A percentile compares a stretch with the other conserved stretches of the same genome.
Conservation (phyloP, 257 asterid genomes). For the Lavandula angustifolia region DNA sequence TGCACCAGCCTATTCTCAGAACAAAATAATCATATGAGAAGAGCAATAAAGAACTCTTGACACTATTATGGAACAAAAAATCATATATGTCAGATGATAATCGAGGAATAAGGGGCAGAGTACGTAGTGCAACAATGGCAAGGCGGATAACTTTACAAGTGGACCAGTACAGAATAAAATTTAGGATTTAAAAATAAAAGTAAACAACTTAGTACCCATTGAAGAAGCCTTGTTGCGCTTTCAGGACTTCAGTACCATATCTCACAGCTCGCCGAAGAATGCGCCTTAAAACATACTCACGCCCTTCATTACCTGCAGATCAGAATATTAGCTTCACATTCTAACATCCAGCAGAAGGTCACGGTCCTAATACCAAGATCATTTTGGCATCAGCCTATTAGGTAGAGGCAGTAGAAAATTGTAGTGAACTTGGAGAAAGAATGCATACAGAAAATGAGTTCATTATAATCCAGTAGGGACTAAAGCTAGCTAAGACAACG, state of each 20-base stretch:
- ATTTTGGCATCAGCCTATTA: constrained; percentile 13
- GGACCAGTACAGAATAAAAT: not conserved
- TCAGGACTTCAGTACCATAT: constrained; percentile 92
- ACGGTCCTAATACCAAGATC: constrained; percentile 13
- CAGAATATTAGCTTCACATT: constrained; percentile 12
- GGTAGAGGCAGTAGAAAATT: not conserved
- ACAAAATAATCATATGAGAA: constrained; percentile 25
- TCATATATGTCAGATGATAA: constrained; percentile 3
- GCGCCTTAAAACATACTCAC: constrained; percentile 94
- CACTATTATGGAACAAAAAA: constrained; percentile 2
- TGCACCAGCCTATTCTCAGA: constrained; percentile 67
- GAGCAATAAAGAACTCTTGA: constrained; percentile 4
- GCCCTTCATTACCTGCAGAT: constrained; percentile 91
- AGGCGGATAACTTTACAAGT: not conserved
- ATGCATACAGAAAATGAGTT: too few relatives aligned
- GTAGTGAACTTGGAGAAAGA: not conserved
- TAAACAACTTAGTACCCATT: constrained; percentile 50
- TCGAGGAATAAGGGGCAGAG: not conserved
- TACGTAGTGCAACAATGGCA: not conserved
- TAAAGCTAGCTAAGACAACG: not conserved
- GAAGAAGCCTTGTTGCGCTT: constrained; percentile 87
- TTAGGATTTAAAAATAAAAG: not conserved
- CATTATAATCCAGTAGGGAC: too few relatives aligned
- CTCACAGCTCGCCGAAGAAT: constrained; percentile 98
- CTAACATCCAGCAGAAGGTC: constrained; percentile 4